Percentiles rank a stretch among this genome's conserved stretches.
Evolutionary conservation across 345 rosid species (phyloP).

Genomic region (Lepidium sativum): DNA sequence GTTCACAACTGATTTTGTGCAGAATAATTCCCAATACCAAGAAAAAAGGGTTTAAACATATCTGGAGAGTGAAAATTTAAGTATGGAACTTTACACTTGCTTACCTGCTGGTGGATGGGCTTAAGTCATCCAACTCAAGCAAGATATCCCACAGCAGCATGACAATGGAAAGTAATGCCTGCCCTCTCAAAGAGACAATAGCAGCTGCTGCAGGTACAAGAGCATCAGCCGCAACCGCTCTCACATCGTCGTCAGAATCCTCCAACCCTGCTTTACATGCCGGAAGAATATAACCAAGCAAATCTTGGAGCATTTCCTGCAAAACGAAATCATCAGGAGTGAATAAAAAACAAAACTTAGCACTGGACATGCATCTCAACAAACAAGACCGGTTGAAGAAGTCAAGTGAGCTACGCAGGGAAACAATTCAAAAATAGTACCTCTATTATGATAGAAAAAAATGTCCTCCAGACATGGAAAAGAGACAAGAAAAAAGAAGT

Average conservation of each 20-base stretch:
- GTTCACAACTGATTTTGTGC: slow-evolving; percentile 3
- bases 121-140: slow-evolving; percentile 93
- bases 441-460: not conserved
- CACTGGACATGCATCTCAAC: slow-evolving; percentile 11
- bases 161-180: slow-evolving; percentile 69
- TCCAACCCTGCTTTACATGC: slow-evolving; percentile 96
- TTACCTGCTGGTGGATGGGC: slow-evolving; percentile 99
- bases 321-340: slow-evolving; percentile 22
- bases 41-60: not conserved
- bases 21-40: not conserved
- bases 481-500: slow-evolving; percentile 1
- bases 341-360: slow-evolving; percentile 1
- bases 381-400: not conserved
- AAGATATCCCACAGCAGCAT: slow-evolving; percentile 99
- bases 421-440: not conserved
- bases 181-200: slow-evolving; percentile 77
- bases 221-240: slow-evolving; percentile 99
- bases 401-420: slow-evolving; percentile 5
- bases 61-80: not conserved
- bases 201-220: slow-evolving; percentile 81
- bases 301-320: slow-evolving; percentile 86
- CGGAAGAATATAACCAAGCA: slow-evolving; percentile 76
- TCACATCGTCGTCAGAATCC: slow-evolving; percentile 98
- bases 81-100: slow-evolving; percentile 6
- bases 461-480: not conserved